Base-by-base conservation (phyloP, 1,284 basidiomycete species). In the Erythrobasidium hasegawianum region DNA sequence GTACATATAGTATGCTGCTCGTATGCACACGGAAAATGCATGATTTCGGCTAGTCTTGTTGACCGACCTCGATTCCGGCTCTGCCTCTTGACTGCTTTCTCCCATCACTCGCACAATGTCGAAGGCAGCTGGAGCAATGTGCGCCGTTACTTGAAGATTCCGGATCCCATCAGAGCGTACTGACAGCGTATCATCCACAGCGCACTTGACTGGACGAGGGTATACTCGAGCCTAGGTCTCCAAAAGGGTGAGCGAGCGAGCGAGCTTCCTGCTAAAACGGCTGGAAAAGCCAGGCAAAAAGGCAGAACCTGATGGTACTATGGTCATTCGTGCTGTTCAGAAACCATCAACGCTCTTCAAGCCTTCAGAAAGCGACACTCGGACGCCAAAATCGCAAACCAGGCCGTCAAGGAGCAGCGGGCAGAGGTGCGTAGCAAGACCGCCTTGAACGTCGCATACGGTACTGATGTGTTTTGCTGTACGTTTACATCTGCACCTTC, bases 351-450 rank as follows among this genome's bases (percentile, higher is more conserved):
- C 66, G 81, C 90, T 70, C 85, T 99, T 68, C 88, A 91, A 78
- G 88, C 90, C 50, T 98, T 99, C 87, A 89, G 96, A 79, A 96
- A 96, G 80, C 90, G 96, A 71, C 86, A 94, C 80, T 82, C 83
- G 72, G 90, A 95, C 67, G 94, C 96, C 66, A 85, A 89, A 76
- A 88, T 89, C 75, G 81, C 88, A 70, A 81, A 87, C 69, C 81
- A 81, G 64, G 83, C 85, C 74, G 85, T 89, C 73, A 81, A 85
- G 74, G 80, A 83, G 64, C 87, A 89, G 77, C 85, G 87, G 53
- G 86, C 87, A 38, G 87, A 89, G 40, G 83, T 90, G 71, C 77
- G 67, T 33, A 27, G 47, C 38, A 5, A 49, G 16, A 1, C 24
- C 24, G 2, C 43, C 8, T 26, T 8, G 11, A 26, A 39, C n/a